These are phyloP conservation scores for Exserohilum turcica DNA, from an alignment of 2,329 filamentous ascomycete species.

Conservation along the genomic window DNA sequence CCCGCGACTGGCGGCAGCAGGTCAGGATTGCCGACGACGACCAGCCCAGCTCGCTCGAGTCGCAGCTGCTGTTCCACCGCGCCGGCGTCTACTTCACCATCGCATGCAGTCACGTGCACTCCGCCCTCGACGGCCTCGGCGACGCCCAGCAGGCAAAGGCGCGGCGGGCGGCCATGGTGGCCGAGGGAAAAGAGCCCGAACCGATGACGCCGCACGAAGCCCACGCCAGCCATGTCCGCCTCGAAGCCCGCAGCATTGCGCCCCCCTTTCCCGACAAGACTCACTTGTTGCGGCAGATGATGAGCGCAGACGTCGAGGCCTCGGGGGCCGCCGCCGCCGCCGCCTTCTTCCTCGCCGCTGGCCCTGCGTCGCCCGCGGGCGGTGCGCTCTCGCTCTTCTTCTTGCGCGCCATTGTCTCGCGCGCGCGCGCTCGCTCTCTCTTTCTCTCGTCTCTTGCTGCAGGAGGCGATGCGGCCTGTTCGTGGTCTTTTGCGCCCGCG, in stretches of 20 bases:
- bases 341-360: slow-evolving; percentile 10
- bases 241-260: too few relatives aligned
- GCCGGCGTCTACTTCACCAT: slow-evolving; percentile 73
- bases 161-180: slow-evolving; percentile 27
- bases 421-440: too few relatives aligned
- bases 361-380: slow-evolving; percentile 15
- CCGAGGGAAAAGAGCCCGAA: slow-evolving; percentile 34
- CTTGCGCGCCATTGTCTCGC: slow-evolving; percentile 36
- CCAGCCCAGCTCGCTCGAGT: slow-evolving; percentile 75
- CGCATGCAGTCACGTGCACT: slow-evolving; percentile 68
- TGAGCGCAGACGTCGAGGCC: slow-evolving; percentile 38
- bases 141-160: slow-evolving; percentile 46
- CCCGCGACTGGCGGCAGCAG: slow-evolving; percentile 56
- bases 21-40: slow-evolving; percentile 63
- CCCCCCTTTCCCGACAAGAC: slow-evolving; percentile 21
- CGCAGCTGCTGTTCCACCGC: slow-evolving; percentile 77
- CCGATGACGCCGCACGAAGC: slow-evolving; percentile 53
- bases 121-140: slow-evolving; percentile 58
- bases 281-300: slow-evolving; percentile 53
- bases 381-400: slow-evolving; percentile 40
- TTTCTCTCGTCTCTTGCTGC: slow-evolving; percentile 1
- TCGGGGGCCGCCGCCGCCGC: slow-evolving; percentile 7
- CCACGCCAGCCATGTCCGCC: slow-evolving; percentile 54
- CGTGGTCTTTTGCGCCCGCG: slow-evolving; percentile 5
- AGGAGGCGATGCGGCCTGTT: neutral